A percentile compares a stretch with the other conserved stretches of the same genome.
phyloP scores from a whole-genome alignment of 139 green algal species.

The Micractinium sp. region DNA sequence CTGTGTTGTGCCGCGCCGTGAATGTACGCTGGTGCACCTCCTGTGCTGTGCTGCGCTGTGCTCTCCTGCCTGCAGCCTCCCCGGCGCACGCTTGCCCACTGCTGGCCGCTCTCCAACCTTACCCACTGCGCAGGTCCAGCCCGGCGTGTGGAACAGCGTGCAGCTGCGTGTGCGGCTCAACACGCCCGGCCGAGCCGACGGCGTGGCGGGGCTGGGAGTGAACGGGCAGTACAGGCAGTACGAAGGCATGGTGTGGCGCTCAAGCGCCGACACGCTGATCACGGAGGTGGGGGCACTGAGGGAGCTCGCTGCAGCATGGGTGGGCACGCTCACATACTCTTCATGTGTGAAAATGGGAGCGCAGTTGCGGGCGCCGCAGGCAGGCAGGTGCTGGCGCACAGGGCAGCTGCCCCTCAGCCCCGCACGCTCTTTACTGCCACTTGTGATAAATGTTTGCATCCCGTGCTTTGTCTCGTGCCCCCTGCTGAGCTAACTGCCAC shows the following conservation, averaged over 20 bases:
- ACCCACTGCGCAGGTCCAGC: conserved; percentile 1
- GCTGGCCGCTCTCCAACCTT: too few species aligned
- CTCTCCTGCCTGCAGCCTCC: background rate
- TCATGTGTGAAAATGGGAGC: too few species aligned
- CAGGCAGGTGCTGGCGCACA: background rate
- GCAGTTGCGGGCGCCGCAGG: too few species aligned
- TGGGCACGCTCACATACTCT: too few species aligned
- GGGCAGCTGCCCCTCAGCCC: background rate
- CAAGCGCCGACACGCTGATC: background rate
- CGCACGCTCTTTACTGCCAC: too few species aligned
- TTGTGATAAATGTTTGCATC: too few species aligned
- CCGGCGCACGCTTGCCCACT: background rate
- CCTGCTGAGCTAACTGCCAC: background rate
- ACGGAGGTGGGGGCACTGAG: background rate
- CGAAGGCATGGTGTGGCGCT: conserved; percentile 3
- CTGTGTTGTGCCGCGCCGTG: too few species aligned
- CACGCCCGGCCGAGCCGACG: conserved; percentile 8
- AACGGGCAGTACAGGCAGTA: background rate
- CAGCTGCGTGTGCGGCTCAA: conserved; percentile 16
- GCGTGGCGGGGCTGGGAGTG: conserved; percentile 19
- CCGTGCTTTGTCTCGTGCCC: too few species aligned
- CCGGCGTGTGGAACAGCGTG: conserved; percentile 9
- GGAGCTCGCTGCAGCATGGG: background rate
- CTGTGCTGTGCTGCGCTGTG: too few species aligned
- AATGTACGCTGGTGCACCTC: too few species aligned